Conservation (phyloP, 2,329 filamentous ascomycete genomes). For the Microthyrium microscopicum region DNA sequence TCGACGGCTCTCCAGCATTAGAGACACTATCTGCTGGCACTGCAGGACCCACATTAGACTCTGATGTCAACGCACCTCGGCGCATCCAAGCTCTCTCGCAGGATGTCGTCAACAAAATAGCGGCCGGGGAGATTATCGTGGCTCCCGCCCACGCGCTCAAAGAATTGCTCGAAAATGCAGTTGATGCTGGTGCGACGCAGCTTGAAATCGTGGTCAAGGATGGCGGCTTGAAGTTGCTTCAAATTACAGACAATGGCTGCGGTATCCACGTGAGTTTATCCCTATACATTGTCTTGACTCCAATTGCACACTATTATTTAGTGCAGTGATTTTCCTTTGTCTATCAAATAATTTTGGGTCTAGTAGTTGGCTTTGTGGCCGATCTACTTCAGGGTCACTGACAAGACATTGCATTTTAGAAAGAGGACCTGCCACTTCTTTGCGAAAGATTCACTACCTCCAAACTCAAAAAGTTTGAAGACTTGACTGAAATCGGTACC, state of each 20-base stretch:
- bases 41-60: conserved; percentile 19
- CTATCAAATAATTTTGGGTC: conserved; percentile 9
- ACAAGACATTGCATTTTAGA: no score
- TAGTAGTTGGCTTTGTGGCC: no score
- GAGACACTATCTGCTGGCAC: no score
- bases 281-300: no score
- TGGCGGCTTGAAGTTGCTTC: conserved; percentile 81
- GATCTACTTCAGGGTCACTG: no score
- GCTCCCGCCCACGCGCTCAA: conserved; percentile 92
- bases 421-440: conserved; percentile 77
- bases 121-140: conserved; percentile 94
- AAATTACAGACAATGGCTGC: conserved; percentile 94
- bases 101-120: conserved; percentile 96
- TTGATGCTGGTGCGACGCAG: conserved; percentile 88
- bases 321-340: not conserved
- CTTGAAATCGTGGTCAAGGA: conserved; percentile 89
- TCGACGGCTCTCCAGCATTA: conserved; percentile 24
- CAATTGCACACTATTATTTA: no score
- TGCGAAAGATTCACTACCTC: conserved; percentile 96
- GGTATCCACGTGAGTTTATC: conserved; percentile 58
- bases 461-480: conserved; percentile 85
- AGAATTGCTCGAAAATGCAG: conserved; percentile 90
- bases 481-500: conserved; percentile 74
- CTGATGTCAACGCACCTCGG: conserved; percentile 21
- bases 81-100: conserved; percentile 64